Evolutionary conservation across 1,284 basidiomycete genomes (phyloP).

Genomic region (Spongispora temasekensis): DNA sequence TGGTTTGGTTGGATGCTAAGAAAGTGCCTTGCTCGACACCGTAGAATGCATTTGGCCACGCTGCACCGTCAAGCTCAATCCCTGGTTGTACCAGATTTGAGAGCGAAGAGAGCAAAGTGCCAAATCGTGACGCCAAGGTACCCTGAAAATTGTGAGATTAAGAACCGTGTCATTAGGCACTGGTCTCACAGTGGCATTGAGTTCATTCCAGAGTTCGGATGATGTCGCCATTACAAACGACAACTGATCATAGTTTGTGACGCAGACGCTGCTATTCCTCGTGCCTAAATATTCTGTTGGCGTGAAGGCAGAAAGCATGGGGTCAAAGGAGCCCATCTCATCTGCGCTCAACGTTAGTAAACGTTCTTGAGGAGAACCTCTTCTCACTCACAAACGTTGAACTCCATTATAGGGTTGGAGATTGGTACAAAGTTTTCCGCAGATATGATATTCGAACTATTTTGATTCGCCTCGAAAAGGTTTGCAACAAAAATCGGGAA

Average conservation of each 20-base stretch:
- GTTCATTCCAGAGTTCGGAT: conserved; percentile 43
- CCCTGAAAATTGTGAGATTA: conserved; percentile 1
- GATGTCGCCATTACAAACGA: conserved; percentile 43
- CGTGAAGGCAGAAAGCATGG: conserved; percentile 45
- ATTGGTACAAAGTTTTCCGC: conserved; percentile 34
- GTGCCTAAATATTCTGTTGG: conserved; percentile 47
- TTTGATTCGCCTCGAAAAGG: conserved; percentile 27
- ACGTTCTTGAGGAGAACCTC: not conserved
- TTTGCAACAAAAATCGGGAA: conserved; percentile 42
- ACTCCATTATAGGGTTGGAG: conserved; percentile 45
- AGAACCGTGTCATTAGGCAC: conserved; percentile 36
- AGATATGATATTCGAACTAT: conserved; percentile 24
- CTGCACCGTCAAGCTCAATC: not conserved
- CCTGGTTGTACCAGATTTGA: conserved; percentile 21
- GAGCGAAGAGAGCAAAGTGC: conserved; percentile 30
- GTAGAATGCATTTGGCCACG: not conserved
- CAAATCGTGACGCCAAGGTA: conserved; percentile 20
- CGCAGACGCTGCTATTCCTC: conserved; percentile 43
- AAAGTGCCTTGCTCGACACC: not conserved
- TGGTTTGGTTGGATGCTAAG: not conserved
- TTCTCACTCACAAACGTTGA: conserved; percentile 44
- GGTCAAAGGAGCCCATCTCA: conserved; percentile 49
- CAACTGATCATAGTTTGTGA: conserved; percentile 50
- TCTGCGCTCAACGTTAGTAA: conserved; percentile 26
- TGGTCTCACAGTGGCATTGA: conserved; percentile 36